phyloP scores from a whole-genome alignment of 352 stramenopile genomes.

The Globisporangium apiculatum region DNA sequence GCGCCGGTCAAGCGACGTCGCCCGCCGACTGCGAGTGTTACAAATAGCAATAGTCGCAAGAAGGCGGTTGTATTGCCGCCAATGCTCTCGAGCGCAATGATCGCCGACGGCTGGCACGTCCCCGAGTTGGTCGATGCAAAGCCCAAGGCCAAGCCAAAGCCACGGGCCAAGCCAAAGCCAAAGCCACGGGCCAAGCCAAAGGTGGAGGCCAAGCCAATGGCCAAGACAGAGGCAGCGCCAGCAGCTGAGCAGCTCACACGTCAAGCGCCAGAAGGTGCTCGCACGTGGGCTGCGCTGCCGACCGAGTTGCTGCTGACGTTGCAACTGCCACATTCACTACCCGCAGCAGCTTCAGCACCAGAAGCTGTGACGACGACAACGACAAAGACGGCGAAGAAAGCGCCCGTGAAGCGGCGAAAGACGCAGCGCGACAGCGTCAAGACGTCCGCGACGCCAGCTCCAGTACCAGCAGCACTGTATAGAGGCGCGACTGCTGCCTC shows the following conservation, averaged over 20 bases:
- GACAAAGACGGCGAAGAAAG: not conserved
- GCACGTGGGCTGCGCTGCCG: too few species aligned
- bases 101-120: not conserved
- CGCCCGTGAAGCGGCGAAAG: conserved; percentile 1
- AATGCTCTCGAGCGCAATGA: not conserved
- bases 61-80: too few species aligned
- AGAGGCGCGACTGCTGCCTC: too few species aligned
- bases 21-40: too few species aligned
- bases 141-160: not conserved
- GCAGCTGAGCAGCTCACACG: too few species aligned
- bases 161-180: not conserved
- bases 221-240: too few species aligned
- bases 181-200: not conserved
- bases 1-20: not conserved
- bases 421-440: conserved; percentile 1
- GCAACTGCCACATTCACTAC: not conserved
- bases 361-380: too few species aligned
- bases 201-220: not conserved
- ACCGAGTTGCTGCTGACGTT: too few species aligned
- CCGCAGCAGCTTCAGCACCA: not conserved
- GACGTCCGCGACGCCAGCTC: not conserved
- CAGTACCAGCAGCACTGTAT: not conserved
- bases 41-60: too few species aligned
- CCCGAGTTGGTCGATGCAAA: not conserved
- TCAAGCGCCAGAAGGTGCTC: not conserved